Conservation (phyloP, 345 rosid genomes). For the Zanthoxylum bungeanum region DNA sequence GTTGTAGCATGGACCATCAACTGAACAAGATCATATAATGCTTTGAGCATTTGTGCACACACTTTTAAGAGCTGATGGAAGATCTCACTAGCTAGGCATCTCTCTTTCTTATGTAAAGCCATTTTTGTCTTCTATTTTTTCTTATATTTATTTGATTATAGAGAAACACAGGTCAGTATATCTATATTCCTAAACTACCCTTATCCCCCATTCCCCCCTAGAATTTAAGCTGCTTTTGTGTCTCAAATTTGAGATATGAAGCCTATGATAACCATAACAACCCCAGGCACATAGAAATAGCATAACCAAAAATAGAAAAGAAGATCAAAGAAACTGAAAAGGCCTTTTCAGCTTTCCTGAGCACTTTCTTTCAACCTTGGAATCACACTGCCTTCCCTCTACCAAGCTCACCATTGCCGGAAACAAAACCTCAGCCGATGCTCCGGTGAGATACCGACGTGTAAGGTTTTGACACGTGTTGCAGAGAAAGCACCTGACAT, state of each 20-base stretch:
- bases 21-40: no score
- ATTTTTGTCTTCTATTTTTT: constrained; percentile 12
- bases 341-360: constrained; percentile 35
- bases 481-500: constrained; percentile 69
- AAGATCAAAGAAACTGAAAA: constrained; percentile 55
- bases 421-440: constrained; percentile 35
- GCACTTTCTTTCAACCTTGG: constrained; percentile 21
- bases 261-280: no score
- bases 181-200: neutral
- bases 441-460: constrained; percentile 53
- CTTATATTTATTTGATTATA: no score
- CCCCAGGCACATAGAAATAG: neutral
- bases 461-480: constrained; percentile 59
- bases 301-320: neutral
- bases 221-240: no score
- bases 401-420: constrained; percentile 26
- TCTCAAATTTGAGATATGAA: no score
- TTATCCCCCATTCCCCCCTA: neutral
- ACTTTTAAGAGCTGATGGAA: neutral
- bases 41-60: neutral
- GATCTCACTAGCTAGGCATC: neutral
- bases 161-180: no score
- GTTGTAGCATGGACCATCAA: neutral
- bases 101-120: constrained; percentile 8
- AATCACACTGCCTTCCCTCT: constrained; percentile 28